Percentiles rank a stretch among this genome's conserved stretches.
Evolutionary conservation across 176 grass and related monocot genomes (phyloP).

Genomic region (Juncus inflexus): DNA sequence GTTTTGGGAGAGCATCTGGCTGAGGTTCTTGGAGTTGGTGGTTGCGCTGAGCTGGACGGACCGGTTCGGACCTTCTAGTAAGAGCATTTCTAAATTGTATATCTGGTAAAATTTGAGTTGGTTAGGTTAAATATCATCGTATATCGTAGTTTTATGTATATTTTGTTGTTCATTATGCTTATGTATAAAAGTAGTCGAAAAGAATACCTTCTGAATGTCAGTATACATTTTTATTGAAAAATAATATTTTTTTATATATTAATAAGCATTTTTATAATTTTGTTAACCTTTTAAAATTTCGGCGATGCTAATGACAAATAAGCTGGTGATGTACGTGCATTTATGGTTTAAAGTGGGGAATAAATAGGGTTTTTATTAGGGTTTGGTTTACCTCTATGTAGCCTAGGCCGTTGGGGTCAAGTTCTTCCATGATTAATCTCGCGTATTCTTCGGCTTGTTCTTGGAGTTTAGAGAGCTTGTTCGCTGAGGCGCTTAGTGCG

Average conservation of each 20-base stretch:
- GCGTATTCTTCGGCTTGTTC: conserved; percentile 83
- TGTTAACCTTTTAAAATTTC: too few relatives aligned
- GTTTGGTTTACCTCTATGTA: conserved; percentile 65
- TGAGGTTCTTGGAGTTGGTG: conserved; percentile 72
- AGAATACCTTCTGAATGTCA: too few relatives aligned
- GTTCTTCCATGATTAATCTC: conserved; percentile 95
- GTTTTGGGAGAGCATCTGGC: conserved; percentile 88
- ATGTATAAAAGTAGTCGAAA: too few relatives aligned
- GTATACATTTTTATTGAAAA: neutral
- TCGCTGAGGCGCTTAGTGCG: conserved; percentile 64
- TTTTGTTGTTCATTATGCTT: too few relatives aligned
- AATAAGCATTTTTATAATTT: neutral
- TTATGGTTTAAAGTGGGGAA: too few relatives aligned
- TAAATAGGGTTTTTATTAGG: neutral
- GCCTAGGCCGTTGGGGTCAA: conserved; percentile 66
- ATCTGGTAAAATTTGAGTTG: conserved; percentile 28
- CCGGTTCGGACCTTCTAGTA: conserved; percentile 57
- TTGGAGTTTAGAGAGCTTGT: conserved; percentile 66
- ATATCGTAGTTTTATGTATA: too few relatives aligned
- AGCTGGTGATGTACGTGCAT: too few relatives aligned
- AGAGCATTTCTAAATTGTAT: conserved; percentile 68
- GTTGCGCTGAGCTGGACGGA: conserved; percentile 55
- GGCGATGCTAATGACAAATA: too few relatives aligned
- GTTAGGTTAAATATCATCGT: neutral
- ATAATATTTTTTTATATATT: neutral